Base-by-base conservation (phyloP, 1,284 basidiomycete genomes). In the Sporisorium graminicola region DNA sequence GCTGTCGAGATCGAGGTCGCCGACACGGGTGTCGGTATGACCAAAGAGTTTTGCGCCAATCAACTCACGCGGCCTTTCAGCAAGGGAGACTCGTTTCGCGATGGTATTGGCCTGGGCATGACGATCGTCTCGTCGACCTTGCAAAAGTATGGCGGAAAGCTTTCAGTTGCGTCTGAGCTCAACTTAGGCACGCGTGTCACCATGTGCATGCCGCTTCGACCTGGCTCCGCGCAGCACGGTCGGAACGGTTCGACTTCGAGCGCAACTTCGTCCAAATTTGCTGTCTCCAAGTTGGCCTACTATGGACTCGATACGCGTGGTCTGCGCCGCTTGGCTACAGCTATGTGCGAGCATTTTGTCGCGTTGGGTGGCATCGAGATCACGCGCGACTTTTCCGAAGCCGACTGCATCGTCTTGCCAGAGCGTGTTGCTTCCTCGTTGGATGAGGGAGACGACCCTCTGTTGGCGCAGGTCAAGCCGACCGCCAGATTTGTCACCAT, bases 81-180 rank as follows among this genome's bases (percentile, higher is more conserved):
- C 58, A 82, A 82, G 52, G 76, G 68, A 13, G 74, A 78, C 40
- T 59, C 67, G 27, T 80, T 82, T 64, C 58, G 63, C 52, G 67
- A 72, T 24, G 80, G 80, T n/a, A 75, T 74, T 13, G 80, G 80
- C 40, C 65, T 82, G 6, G 76, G 77, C 14, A 74, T 79, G 58
- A 76, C 78, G 18, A 78, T 81, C n/a, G 78, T 75, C 9, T 77
- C 80, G 5, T 71, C 69, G 18, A 68, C 74, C 2, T 31, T 77
- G 40, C 69, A 75, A 22, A 72, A 74, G 60, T 58, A 68, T 35
- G 74, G 77, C 37, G 80, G 77, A 14, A 65, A 68, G 29, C 61
- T 82, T 3, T 62, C 65, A 29, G 76, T 82, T 6, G 58, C 68
- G 1, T 78, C 76, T 13, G 67, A 78, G 37, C 54, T 70, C 51